Base-by-base conservation (phyloP, 2,329 filamentous ascomycete species). In the Aspergillus pseudoviridinutans region DNA sequence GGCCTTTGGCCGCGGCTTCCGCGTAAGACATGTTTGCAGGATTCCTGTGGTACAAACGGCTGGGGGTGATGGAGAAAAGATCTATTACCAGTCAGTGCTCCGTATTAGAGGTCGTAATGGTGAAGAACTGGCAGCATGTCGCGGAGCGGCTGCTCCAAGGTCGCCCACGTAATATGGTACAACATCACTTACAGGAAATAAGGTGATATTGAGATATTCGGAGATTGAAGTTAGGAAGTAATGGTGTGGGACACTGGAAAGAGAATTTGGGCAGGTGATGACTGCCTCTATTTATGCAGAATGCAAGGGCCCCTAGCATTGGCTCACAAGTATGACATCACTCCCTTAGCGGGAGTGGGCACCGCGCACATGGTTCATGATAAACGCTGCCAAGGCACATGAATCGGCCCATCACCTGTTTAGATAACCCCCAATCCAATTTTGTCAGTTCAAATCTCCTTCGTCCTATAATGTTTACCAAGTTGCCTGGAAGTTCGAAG, bases 21-120 rank as follows among this genome's bases (percentile, higher is more conserved):
- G 79, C 78, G 69, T 80, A 80, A 60, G 77, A 80, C 78, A 80
- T 80, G 54, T 51, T 71, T 58, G 32, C 14, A 38, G 32, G 32
- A 38, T 7, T 17, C 7, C 32, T 17, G 32, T 17, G 6, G 14
- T 7, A n/a, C 14, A 17, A 38, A 38, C 4, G 14, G 14, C 32
- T 38, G 32, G 32, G 7, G 32, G 14, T 17, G 32, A 35, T 7
- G 32, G 6, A 38, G 12, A 17, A 38, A 17, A 17, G 32, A 14
- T 6, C 32, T 38, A 7, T 38, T 38, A 38, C 14, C 32, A 38
- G 32, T 38, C 32, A 38, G 32, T 38, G 32, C 32, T 17, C 14
- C 14, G 14, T 17, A 17, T 38, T 7, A 38, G 7, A 17, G 17
- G 24, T 8, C 24, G 22, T 47, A 47, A 7, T 22, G 24, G 24